Base-by-base conservation (phyloP, 345 rosid species). In the Hypericum perforatum region DNA sequence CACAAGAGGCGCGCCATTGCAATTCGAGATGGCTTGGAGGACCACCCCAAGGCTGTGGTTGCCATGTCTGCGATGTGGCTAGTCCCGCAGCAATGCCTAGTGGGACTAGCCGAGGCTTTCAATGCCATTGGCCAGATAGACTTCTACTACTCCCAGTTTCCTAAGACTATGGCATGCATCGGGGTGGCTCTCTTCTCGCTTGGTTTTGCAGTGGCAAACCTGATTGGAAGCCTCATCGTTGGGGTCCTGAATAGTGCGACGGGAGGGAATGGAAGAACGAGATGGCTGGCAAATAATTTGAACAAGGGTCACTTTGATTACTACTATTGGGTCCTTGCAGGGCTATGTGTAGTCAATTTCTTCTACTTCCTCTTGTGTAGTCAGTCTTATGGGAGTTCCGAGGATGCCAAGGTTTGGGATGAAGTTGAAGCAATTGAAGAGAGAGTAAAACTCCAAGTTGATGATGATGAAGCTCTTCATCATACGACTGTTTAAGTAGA, bases 111-210 rank as follows among this genome's bases (percentile, higher is more conserved):
- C 0, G 80, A 81, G 64, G 84, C 63, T 0, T 63, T 78, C 8
- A 72, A 62, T 40, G 75, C 71, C 9, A 78, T 78, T 7, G 80
- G 80, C 32, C 89, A 76, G 37, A 64, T 76, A 3, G 78, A 82
- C 48, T 82, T 78, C 41, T 82, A 70, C 37, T 82, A 74, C 61
- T 65, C 82, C 4, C 75, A 78, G 57, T 73, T 82, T 39, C 82
- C 82, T 0, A 78, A 68, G 66, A 62, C 70, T 16, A 78, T 82
- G 89, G 41, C 76, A 0, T 74, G 77, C 61, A 66, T 82, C 8
- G 84, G 64, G 14, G 64, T 74, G 40, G 71, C 79, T 0, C 68
- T 78, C 5, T 46, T 72, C 3, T 0, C 65, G 6, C 66, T 78
- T 3, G 71, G 79, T 3, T 9, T 62, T 48, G 77, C 68, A 0